phyloP scores from a whole-genome alignment of 352 stramenopile species.

The Nothophytophthora sp. region DNA sequence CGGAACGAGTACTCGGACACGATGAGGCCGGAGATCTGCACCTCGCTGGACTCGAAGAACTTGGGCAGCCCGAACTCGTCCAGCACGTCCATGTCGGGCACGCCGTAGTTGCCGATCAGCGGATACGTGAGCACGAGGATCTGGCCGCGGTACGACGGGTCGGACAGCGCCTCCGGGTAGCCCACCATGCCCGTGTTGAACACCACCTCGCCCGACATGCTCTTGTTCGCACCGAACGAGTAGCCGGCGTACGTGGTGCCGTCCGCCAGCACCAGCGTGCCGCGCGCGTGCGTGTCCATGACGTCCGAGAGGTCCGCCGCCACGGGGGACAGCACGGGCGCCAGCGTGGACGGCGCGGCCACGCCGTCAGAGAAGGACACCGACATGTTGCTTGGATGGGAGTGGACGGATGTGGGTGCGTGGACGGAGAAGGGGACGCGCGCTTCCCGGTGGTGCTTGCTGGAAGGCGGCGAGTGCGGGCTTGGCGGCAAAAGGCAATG shows the following conservation, averaged over 20 bases:
- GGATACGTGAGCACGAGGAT: conserved; percentile 97
- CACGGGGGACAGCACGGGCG: conserved; percentile 42
- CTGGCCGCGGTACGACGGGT: conserved; percentile 98
- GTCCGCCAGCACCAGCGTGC: conserved; percentile 84
- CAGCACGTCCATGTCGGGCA: conserved; percentile 87
- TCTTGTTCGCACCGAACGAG: conserved; percentile 92
- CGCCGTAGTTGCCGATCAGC: conserved; percentile 98
- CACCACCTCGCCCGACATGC: conserved; percentile 95
- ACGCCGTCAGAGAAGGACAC: conserved; percentile 34
- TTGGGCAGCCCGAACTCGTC: conserved; percentile 95
- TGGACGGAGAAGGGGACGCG: too few relatives aligned
- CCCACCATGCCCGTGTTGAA: conserved; percentile 99
- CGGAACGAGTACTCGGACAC: conserved; percentile 97
- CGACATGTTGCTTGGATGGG: conserved; percentile 19
- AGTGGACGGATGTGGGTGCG: too few relatives aligned
- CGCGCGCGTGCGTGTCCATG: conserved; percentile 44
- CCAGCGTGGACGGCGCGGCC: conserved; percentile 4
- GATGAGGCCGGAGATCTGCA: conserved; percentile 97
- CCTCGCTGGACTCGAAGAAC: conserved; percentile 95
- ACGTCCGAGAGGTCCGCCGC: too few relatives aligned
- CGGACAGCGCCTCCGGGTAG: conserved; percentile 98
- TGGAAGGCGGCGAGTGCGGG: conserved; percentile 40
- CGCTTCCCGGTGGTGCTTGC: conserved; percentile 7
- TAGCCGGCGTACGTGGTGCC: conserved; percentile 76
- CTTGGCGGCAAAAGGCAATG: conserved; percentile 28